Evolutionary conservation across 2,329 filamentous ascomycete species (phyloP), one percentile per base, ranked within the genome.

Genomic region (Aspergillus novoparasiticus): DNA sequence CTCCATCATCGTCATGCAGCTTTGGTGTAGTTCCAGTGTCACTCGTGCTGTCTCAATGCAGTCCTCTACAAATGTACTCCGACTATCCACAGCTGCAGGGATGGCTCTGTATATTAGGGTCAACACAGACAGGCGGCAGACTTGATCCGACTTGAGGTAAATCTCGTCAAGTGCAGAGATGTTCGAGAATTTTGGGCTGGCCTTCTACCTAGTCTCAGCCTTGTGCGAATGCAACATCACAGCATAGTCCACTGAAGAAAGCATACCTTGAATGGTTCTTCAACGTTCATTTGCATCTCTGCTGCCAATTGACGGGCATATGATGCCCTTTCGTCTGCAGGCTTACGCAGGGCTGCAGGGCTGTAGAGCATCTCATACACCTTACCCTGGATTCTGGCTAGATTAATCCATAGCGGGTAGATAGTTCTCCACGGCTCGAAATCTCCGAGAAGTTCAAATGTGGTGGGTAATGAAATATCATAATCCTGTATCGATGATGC

Each of bases 321-420:
- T 23, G 68, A 58, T 11, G 68, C 64, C 46, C 77, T 67, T 21
- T 73, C 64, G 9, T 58, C 68, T 59, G 71, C 72, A 26, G 67
- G 68, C 55, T 71, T 73, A 46, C 63, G 72, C 59, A 71, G 69
- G 62, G 68, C 75, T 11, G 68, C 70, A 12, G 75, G 67, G 62
- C 78, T 69, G 66, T 89, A 90, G 2, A 88, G 72, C 4, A 84
- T 77, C 66, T 87, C 83, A 67, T 90, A 90, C 6, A 87, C 82
- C 16, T 84, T 79, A 16, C 86, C 85, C 65, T 89, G 84, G 11
- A 90, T 80, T 28, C 81, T 82, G 10, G 85, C 83, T 8, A 86
- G 80, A 30, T 79, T 79, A 46, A 88, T 81, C 86, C 87, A 89
- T 41, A 83, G 74, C 12, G 78, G 74, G 30, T 86, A 83, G 28